Evolutionary conservation across 345 rosid genomes (phyloP), one percentile per base, ranked within the genome.

Genomic region (Hibiscus mutabilis): DNA sequence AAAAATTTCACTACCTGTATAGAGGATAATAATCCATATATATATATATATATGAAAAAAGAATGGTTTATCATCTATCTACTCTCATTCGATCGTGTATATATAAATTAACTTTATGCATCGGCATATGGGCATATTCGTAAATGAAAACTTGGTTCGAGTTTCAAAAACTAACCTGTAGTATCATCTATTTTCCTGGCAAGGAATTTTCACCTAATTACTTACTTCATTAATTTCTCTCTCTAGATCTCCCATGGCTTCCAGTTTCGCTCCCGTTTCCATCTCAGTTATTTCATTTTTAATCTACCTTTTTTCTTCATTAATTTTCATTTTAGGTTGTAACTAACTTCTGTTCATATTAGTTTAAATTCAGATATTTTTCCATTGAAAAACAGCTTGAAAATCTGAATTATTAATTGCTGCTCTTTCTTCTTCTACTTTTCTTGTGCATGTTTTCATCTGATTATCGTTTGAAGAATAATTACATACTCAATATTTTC

Each of bases 201-300:
- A 21, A 21, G 2, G 13, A 22, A 57, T 10, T 22, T 22, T 11
- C 25, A 56, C 60, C 27, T 56, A 21, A 22, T 31, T 59, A 59
- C 37, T 25, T 22, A 11, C 18, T 6, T 35, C 40, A 35, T 42
- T n/a, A 0, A 6, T 44, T 24, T 44, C 15, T 22, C 69, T 65
- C 35, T 66, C 19, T 22, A 44, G 29, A 44, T 66, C 56, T 44
- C 35, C 44, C 56, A 66, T 66, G 69, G 69, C 69, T 22, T 66
- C 69, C 13, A 42, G 56, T 53, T 44, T 66, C 53, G 55, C 69
- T 66, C 56, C 21, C 56, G 56, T 66, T 66, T 14, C 69, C 19
- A 7, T 66, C 18, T 44, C 55, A 66, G 69, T 55, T 66, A 6
- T 66, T 22, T 44, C 19, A 64, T 16, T 37, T 61, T 21, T 65